These are phyloP conservation scores for Daldinia concentrica DNA, from an alignment of 495 filamentous ascomycete species.

Conservation along the genomic window DNA sequence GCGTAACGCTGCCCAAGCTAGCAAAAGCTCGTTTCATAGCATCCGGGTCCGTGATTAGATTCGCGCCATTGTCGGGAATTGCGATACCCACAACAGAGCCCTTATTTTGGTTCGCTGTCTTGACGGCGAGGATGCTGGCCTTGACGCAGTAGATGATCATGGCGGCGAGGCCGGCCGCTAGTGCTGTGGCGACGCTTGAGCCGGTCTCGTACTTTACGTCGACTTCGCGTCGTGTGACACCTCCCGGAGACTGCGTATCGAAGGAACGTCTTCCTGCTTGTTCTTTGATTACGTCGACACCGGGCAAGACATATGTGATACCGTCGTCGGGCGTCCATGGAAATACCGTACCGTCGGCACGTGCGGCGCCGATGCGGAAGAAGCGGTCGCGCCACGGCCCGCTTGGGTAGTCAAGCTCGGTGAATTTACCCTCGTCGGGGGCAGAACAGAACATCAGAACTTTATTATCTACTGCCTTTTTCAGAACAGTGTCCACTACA, in stretches of 20 bases:
- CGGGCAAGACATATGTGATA: background rate
- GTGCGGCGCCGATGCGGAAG: constrained; percentile 22
- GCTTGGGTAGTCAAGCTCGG: constrained; percentile 13
- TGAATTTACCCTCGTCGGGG: constrained; percentile 7
- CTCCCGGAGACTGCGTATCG: background rate
- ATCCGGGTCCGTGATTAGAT: background rate
- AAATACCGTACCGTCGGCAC: constrained; percentile 1
- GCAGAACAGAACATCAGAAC: constrained; percentile 2
- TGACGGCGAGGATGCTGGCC: background rate
- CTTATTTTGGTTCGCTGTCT: background rate
- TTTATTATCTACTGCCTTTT: background rate
- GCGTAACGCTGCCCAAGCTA: background rate
- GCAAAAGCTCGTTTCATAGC: background rate
- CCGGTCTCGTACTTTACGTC: background rate
- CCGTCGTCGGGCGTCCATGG: constrained; percentile 3
- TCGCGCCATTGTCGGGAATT: background rate
- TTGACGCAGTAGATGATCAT: background rate
- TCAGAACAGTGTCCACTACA: background rate
- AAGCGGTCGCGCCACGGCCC: background rate
- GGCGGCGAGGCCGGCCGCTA: background rate
- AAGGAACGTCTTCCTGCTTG: background rate
- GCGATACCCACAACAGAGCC: background rate
- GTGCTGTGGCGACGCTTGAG: background rate
- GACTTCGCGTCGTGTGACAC: background rate
- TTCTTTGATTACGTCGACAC: background rate